Conservation (phyloP, 1,284 basidiomycete genomes). For the Hypsizygus ulmarius region DNA sequence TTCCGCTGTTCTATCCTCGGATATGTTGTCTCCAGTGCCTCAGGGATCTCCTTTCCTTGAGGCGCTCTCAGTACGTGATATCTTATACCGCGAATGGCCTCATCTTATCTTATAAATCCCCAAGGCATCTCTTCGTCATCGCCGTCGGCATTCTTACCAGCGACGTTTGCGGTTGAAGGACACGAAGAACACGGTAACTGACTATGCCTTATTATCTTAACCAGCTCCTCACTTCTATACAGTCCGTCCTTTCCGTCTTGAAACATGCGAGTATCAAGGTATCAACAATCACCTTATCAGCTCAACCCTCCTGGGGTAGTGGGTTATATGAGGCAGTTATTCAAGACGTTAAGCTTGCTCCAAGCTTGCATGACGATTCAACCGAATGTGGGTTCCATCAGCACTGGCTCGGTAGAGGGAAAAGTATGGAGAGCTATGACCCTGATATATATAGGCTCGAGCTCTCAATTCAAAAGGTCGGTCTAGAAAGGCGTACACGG, state of each 20-base stretch:
- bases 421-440: conserved; percentile 34
- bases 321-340: conserved; percentile 42
- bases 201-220: background rate
- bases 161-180: conserved; percentile 37
- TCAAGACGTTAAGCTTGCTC: conserved; percentile 34
- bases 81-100: background rate
- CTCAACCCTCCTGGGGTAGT: conserved; percentile 25
- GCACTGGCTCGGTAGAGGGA: conserved; percentile 48
- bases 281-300: conserved; percentile 34
- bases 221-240: conserved; percentile 10
- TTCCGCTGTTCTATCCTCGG: conserved; percentile 28
- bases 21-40: conserved; percentile 23
- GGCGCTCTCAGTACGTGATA: conserved; percentile 43
- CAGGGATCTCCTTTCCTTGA: conserved; percentile 42
- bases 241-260: conserved; percentile 43
- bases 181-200: conserved; percentile 33
- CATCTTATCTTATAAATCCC: conserved; percentile 1
- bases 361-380: conserved; percentile 43
- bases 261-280: conserved; percentile 32
- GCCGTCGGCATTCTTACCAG: conserved; percentile 29
- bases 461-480: conserved; percentile 36
- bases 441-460: conserved; percentile 48
- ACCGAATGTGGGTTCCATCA: conserved; percentile 44
- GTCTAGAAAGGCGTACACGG: conserved; percentile 36
- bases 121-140: conserved; percentile 37